These are phyloP conservation scores for Aspergillus terreus DNA, from an alignment of 2,329 filamentous ascomycete species.

Conservation along the genomic window DNA sequence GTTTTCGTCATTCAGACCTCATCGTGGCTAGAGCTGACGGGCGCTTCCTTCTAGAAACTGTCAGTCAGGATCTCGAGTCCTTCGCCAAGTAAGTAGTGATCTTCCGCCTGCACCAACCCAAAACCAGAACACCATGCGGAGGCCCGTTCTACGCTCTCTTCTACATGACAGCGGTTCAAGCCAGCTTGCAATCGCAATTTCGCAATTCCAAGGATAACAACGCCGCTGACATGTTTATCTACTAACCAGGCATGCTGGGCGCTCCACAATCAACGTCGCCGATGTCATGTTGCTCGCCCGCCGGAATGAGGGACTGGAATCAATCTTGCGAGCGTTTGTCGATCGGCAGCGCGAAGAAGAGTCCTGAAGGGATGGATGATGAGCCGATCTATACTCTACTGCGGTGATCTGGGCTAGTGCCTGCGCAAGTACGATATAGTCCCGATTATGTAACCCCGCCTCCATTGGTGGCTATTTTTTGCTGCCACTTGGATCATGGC, in stretches of 20 bases:
- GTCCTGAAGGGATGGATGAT: constrained; percentile 12
- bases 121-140: no score
- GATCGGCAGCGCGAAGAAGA: constrained; percentile 28
- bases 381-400: not conserved
- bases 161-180: no score
- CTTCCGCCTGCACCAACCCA: not conserved
- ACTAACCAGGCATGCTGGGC: constrained; percentile 69
- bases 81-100: constrained; percentile 51
- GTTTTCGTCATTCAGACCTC: not conserved
- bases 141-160: no score
- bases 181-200: not conserved
- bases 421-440: not conserved
- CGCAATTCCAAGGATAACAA: not conserved
- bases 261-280: constrained; percentile 73
- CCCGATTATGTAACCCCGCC: not conserved
- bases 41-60: constrained; percentile 43
- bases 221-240: constrained; percentile 9
- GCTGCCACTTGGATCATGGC: not conserved
- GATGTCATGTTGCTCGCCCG: constrained; percentile 85
- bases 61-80: constrained; percentile 59
- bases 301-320: constrained; percentile 79
- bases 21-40: constrained; percentile 8
- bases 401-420: not conserved
- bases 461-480: constrained; percentile 11
- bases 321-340: constrained; percentile 56